Percentiles rank a stretch among this genome's conserved stretches.
Conservation (phyloP, 805 yeast genomes). For the Grigorovia yakushimaensis region DNA sequence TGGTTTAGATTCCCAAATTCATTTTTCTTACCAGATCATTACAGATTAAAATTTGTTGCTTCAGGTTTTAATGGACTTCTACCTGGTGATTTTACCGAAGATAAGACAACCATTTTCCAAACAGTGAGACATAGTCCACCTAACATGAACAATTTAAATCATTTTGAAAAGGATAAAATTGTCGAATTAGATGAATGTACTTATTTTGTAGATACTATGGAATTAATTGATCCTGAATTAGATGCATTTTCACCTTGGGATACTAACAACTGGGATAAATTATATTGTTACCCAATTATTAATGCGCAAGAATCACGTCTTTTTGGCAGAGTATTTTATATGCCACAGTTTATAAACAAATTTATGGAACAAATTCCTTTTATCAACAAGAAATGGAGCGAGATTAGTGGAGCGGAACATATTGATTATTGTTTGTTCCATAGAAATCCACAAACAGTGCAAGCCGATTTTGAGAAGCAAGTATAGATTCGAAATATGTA, state of each 20-base stretch:
- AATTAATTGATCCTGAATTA: slow-evolving; percentile 34
- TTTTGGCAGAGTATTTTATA: slow-evolving; percentile 42
- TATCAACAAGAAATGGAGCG: slow-evolving; percentile 11
- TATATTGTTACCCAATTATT: slow-evolving; percentile 42
- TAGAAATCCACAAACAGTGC: neutral
- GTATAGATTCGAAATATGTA: neutral
- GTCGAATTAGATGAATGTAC: slow-evolving; percentile 46
- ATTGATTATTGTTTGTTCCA: slow-evolving; percentile 41
- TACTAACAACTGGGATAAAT: slow-evolving; percentile 35
- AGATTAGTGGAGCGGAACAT: slow-evolving; percentile 32
- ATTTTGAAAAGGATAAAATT: slow-evolving; percentile 52
- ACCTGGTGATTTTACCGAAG: slow-evolving; percentile 75
- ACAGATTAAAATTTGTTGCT: slow-evolving; percentile 55
- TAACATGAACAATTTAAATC: slow-evolving; percentile 68
- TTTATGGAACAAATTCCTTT: slow-evolving; percentile 10
- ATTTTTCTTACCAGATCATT: slow-evolving; percentile 59
- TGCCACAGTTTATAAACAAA: slow-evolving; percentile 35
- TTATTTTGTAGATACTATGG: slow-evolving; percentile 56
- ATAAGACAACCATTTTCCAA: slow-evolving; percentile 16
- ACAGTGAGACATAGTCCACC: slow-evolving; percentile 42
- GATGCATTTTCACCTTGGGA: slow-evolving; percentile 33
- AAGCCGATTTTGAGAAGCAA: neutral
- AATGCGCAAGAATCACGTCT: slow-evolving; percentile 46
- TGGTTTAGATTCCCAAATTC: slow-evolving; percentile 93
- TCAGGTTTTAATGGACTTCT: slow-evolving; percentile 80